Evolutionary conservation across 2,329 filamentous ascomycete genomes (phyloP), one percentile per base, ranked within the genome.

Genomic region (Penicillium sp.): DNA sequence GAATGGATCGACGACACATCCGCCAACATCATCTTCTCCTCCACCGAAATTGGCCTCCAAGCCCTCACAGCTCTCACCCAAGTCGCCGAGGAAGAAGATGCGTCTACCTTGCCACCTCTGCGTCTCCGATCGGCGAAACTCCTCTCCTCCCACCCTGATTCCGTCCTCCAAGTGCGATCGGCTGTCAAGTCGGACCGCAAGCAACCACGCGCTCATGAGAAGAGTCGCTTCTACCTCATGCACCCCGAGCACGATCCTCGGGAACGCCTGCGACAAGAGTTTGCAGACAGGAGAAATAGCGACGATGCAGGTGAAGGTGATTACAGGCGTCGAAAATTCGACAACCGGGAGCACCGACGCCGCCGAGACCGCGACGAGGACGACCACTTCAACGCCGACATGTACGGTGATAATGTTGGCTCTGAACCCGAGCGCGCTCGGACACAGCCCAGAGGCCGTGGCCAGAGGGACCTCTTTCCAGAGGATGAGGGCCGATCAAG

Each of bases 1-100:
- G 91, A 97, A 76, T 99, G 94, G 94, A 91, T 99, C 62, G 90
- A 97, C 71, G 94, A 99, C 73, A 87, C 85, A 7, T 93, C 91
- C 0, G 90, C 91, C 59, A 97, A 97, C 70, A 79, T 97, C 50
- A 75, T 96, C 50, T 97, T 94, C 76, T 78, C 79, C 54, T 80
- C 77, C 35, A 68, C 78, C 12, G 77, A 81, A 42, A 74, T 80
- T 12, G 85, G 85, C 2, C 66, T 78, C 5, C 71, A 78, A 49
- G 85, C 84, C 19, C 75, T 88, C 25, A 66, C 71, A 31, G 76
- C 78, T 4, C 76, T 88, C 45, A 75, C 73, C 4, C 69, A 76
- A 54, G 62, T 68, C 17, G 60, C 53, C 41, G 72, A 70, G 36
- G 71, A 73, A 49, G 72, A 74, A 57, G 71, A 73, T 52, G 61